These are phyloP conservation scores for Paracamarosporium sp. DNA, from an alignment of 2,329 filamentous ascomycete genomes.

Conservation along the genomic window DNA sequence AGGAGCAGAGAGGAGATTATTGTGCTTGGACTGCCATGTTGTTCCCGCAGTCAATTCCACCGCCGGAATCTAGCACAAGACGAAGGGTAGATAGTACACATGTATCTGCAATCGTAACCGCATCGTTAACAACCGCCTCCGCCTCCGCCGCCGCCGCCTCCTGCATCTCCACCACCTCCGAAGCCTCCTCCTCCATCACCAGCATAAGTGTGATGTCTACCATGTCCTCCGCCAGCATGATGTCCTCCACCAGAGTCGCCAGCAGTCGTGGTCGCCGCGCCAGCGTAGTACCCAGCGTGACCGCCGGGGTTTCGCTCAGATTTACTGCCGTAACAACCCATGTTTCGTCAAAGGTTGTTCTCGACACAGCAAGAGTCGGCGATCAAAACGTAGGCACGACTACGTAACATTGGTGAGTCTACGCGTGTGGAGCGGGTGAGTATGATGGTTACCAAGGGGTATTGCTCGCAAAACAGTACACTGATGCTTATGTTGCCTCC, in stretches of 20 bases:
- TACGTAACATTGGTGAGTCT: background rate
- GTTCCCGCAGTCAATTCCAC: too few relatives aligned
- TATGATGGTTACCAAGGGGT: background rate
- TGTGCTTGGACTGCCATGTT: too few relatives aligned
- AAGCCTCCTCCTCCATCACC: constrained; percentile 16
- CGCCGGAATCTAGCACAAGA: too few relatives aligned
- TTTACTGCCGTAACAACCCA: constrained; percentile 12
- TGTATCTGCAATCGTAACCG: background rate
- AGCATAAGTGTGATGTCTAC: constrained; percentile 9
- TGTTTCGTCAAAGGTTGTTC: background rate
- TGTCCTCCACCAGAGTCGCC: background rate
- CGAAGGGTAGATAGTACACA: too few relatives aligned
- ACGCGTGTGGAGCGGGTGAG: background rate
- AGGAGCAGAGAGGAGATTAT: too few relatives aligned
- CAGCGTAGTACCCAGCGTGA: background rate
- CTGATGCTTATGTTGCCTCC: background rate
- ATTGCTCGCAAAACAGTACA: background rate
- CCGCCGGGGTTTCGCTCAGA: background rate
- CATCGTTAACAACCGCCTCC: background rate
- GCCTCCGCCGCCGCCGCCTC: constrained; percentile 13
- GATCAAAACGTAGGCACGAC: background rate
- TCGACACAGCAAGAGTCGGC: background rate
- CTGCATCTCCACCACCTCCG: constrained; percentile 11
- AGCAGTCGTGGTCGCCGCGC: background rate
- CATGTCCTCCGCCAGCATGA: background rate